Percentiles rank a stretch among this genome's conserved stretches.
Evolutionary conservation across 768 basidiomycete species (phyloP).

Genomic region (Mycena sanguinolenta): DNA sequence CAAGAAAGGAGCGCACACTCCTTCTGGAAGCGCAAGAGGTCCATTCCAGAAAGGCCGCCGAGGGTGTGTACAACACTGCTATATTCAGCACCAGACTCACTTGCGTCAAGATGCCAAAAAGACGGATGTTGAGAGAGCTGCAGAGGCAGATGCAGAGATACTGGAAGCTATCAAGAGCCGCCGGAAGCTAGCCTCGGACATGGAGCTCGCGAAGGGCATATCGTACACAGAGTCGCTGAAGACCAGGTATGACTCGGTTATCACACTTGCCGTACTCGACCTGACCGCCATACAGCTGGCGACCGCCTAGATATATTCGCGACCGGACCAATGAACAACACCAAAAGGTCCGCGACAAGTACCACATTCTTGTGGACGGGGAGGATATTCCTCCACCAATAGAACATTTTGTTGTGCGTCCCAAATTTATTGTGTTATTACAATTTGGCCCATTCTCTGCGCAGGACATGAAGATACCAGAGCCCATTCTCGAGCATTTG

Average conservation of each 20-base stretch:
- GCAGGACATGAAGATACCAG: constrained; percentile 99
- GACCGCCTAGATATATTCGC: constrained; percentile 86
- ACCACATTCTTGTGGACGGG: constrained; percentile 95
- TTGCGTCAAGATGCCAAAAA: constrained; percentile 79
- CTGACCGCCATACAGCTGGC: constrained; percentile 73
- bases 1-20: constrained; percentile 87
- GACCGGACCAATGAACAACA: constrained; percentile 78
- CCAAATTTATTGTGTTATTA: not conserved
- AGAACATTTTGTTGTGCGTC: constrained; percentile 81
- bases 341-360: constrained; percentile 84
- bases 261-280: not conserved
- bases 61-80: constrained; percentile 65
- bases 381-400: constrained; percentile 95
- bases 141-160: constrained; percentile 92
- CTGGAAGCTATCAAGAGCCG: constrained; percentile 92
- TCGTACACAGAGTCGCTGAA: constrained; percentile 88
- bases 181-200: constrained; percentile 91
- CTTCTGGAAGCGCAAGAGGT: constrained; percentile 97
- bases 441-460: constrained; percentile 4
- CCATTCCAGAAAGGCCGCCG: constrained; percentile 82
- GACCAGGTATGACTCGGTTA: constrained; percentile 69
- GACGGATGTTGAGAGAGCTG: constrained; percentile 85
- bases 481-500: constrained; percentile 84
- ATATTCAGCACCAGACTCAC: constrained; percentile 8
- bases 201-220: constrained; percentile 94